These are phyloP conservation scores for Fusarium sp. DNA, from an alignment of 2,329 filamentous ascomycete genomes.

Conservation along the genomic window DNA sequence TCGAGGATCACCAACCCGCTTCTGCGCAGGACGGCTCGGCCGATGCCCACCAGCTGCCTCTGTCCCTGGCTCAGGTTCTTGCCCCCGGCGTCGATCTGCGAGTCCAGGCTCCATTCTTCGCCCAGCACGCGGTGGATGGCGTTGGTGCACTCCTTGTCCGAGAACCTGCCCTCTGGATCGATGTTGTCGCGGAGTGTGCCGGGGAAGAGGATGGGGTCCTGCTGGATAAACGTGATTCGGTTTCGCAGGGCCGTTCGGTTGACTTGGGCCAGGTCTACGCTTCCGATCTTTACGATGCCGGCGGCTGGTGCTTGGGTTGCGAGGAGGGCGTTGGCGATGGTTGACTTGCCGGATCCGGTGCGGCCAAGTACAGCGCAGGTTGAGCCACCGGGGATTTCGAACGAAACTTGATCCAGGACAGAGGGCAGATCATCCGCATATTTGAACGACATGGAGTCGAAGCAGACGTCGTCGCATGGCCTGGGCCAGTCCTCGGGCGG, in stretches of 20 bases:
- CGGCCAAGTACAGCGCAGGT: slow-evolving; percentile 82
- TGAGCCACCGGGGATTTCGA: slow-evolving; percentile 78
- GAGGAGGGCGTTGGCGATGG: slow-evolving; percentile 73
- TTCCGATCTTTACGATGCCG: slow-evolving; percentile 70
- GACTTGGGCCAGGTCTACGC: slow-evolving; percentile 66
- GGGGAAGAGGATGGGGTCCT: slow-evolving; percentile 75
- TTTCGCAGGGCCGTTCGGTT: slow-evolving; percentile 70
- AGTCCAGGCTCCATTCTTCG: slow-evolving; percentile 62
- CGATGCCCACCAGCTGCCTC: slow-evolving; percentile 74
- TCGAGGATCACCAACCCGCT: slow-evolving; percentile 76
- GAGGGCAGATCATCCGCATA: slow-evolving; percentile 86
- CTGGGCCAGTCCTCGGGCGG: slow-evolving; percentile 86
- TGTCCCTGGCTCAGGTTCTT: slow-evolving; percentile 76
- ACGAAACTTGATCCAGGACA: slow-evolving; percentile 77
- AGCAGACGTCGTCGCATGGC: slow-evolving; percentile 79
- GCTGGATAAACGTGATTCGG: slow-evolving; percentile 75
- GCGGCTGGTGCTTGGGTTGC: slow-evolving; percentile 67
- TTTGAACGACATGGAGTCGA: slow-evolving; percentile 82
- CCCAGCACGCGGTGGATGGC: slow-evolving; percentile 74
- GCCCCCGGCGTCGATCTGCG: slow-evolving; percentile 71
- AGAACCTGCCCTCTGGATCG: slow-evolving; percentile 75
- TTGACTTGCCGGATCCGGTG: slow-evolving; percentile 91
- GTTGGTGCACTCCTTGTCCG: slow-evolving; percentile 65
- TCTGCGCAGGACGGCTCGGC: slow-evolving; percentile 71
- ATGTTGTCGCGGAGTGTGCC: slow-evolving; percentile 75